Percentiles rank a stretch among this genome's conserved stretches.
These are phyloP conservation scores for Flaveria robusta DNA, from an alignment of 129 eudicot species.

Conservation along the genomic window DNA sequence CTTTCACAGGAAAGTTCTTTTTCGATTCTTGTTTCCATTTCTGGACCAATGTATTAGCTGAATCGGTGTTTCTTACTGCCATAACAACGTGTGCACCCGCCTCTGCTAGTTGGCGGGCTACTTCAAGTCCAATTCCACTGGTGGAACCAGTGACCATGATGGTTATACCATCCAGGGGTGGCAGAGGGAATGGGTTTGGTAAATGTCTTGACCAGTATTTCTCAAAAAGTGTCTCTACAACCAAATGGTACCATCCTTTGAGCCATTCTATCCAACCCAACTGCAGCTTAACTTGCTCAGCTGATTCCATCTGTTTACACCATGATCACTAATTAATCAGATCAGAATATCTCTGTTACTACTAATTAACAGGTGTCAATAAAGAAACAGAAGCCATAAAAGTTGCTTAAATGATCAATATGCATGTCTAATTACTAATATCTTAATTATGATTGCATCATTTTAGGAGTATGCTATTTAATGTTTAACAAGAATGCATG, in stretches of 20 bases:
- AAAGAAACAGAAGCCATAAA: neutral
- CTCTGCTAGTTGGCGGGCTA: conserved; percentile 40
- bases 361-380: too few relatives aligned
- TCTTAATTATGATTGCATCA: too few relatives aligned
- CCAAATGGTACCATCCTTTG: conserved; percentile 46
- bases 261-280: conserved; percentile 60
- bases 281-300: conserved; percentile 32
- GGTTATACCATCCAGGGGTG: conserved; percentile 47
- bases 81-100: conserved; percentile 45
- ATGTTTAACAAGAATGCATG: too few relatives aligned
- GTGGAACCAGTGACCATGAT: conserved; percentile 60
- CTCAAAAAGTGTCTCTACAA: conserved; percentile 46
- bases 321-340: neutral
- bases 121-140: conserved; percentile 57
- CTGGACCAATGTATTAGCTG: conserved; percentile 36
- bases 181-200: conserved; percentile 48
- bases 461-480: too few relatives aligned
- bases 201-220: conserved; percentile 48
- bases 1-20: neutral
- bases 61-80: conserved; percentile 41
- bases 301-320: conserved; percentile 35
- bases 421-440: neutral
- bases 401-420: neutral
- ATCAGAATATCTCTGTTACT: neutral
- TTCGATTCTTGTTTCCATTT: conserved; percentile 31